These are phyloP conservation scores for Fraxinus angustifolia DNA, from an alignment of 305 asterid genomes.

Conservation along the genomic window DNA sequence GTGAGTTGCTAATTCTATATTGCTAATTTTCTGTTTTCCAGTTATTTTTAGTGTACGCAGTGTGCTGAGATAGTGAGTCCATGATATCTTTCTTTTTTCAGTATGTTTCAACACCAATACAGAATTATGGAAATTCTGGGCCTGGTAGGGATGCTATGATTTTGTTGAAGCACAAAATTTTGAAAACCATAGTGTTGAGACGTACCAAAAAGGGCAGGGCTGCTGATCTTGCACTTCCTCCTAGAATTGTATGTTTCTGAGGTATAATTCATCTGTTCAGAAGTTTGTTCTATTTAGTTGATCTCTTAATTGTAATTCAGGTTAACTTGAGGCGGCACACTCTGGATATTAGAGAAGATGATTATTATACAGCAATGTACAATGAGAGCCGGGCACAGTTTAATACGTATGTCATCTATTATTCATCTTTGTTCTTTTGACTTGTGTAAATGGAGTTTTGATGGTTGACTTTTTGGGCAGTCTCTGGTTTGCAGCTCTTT, in stretches of 20 bases:
- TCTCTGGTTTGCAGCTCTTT: not conserved
- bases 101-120: conserved; percentile 77
- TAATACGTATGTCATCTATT: conserved; percentile 56
- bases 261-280: conserved; percentile 8
- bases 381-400: conserved; percentile 85
- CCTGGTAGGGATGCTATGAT: conserved; percentile 68
- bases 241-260: conserved; percentile 60
- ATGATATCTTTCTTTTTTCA: conserved; percentile 29
- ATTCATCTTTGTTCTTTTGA: conserved; percentile 6
- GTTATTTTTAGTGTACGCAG: conserved; percentile 1
- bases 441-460: not conserved
- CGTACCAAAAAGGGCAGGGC: conserved; percentile 95
- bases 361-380: conserved; percentile 71
- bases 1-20: conserved; percentile 42
- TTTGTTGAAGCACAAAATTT: conserved; percentile 67
- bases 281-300: not conserved
- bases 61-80: conserved; percentile 13
- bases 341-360: conserved; percentile 74
- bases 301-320: conserved; percentile 37
- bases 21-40: conserved; percentile 1
- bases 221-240: conserved; percentile 89
- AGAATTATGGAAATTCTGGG: conserved; percentile 47
- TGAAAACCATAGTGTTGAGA: conserved; percentile 69
- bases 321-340: conserved; percentile 69
- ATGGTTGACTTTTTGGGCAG: not conserved